Evolutionary conservation across 768 basidiomycete genomes (phyloP), one percentile per base, ranked within the genome.

Genomic region (Suillus clintonianus): DNA sequence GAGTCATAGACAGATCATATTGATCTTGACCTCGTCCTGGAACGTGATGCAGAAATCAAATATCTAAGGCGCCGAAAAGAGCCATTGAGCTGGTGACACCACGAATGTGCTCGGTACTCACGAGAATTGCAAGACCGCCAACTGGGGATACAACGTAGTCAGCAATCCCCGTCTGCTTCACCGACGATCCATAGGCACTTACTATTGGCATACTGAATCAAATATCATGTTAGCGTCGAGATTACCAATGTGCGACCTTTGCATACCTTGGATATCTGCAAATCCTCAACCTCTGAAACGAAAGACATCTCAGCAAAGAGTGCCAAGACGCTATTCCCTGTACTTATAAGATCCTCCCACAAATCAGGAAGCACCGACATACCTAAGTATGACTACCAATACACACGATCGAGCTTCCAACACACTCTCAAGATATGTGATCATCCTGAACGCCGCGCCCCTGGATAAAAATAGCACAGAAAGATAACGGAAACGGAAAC

Each of bases 121-220:
- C 70, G 55, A 70, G 34, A 59, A 72, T 60, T 5, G 68, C 61
- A 30, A 70, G 45, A 10, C 60, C 64, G 55, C 62, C 71, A 24
- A 65, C 70, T 70, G 42, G 30, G 17, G 39, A 13, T 9, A 59
- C 30, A 37, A 55, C 36, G 13, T 11, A 13, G 24, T 55, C 13
- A 56, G 48, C 14, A 2, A n/a, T 19, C 51, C 5, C 7, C 8
- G 11, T 14, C 60, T 13, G 13, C 30, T 13, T 61, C 13, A 32
- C 19, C 5, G 24, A 11, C 15, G 50, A 39, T 30, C 43, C 13
- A 13, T 32, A 22, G 51, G n/a, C 5, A 42, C 69, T 30, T 56
- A 70, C 70, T 39, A 45, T 64, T 65, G 42, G 61, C 59, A 59
- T 71, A 67, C 70, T 71, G 39, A 6, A 13, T 13, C 15, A 22